Evolutionary conservation across 495 filamentous ascomycete genomes (phyloP).

Genomic region (Neurospora sp.): DNA sequence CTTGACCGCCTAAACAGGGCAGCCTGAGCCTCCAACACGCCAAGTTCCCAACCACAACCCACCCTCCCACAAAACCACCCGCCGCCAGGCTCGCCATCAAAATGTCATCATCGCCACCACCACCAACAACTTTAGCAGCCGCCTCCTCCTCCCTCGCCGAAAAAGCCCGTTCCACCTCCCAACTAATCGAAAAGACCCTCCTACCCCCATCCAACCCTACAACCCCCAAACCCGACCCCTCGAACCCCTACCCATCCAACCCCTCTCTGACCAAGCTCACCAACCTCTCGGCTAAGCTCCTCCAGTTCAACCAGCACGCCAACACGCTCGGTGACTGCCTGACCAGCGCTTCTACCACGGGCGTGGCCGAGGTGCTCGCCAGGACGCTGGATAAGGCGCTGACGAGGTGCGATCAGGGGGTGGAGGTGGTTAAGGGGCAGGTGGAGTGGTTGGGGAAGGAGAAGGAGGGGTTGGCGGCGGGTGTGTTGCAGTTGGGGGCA

Average conservation of each 20-base stretch:
- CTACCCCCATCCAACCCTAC: background rate
- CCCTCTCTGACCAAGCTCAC: background rate
- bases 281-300: background rate
- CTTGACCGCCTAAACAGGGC: background rate
- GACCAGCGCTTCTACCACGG: background rate
- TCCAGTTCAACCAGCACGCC: conserved; percentile 2
- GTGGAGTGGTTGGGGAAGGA: background rate
- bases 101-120: background rate
- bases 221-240: background rate
- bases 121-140: background rate
- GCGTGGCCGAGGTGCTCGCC: background rate
- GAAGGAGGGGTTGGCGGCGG: background rate
- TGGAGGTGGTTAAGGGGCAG: background rate
- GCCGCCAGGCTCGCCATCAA: background rate
- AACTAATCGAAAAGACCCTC: background rate
- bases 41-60: background rate
- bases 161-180: background rate
- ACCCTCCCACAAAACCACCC: background rate
- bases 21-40: background rate
- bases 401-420: background rate
- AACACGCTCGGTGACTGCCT: conserved; percentile 1
- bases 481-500: background rate
- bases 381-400: background rate
- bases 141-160: background rate
- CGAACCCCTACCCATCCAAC: background rate